These are phyloP conservation scores for Acacia concinna DNA, from an alignment of 331 rosid species.

Conservation along the genomic window DNA sequence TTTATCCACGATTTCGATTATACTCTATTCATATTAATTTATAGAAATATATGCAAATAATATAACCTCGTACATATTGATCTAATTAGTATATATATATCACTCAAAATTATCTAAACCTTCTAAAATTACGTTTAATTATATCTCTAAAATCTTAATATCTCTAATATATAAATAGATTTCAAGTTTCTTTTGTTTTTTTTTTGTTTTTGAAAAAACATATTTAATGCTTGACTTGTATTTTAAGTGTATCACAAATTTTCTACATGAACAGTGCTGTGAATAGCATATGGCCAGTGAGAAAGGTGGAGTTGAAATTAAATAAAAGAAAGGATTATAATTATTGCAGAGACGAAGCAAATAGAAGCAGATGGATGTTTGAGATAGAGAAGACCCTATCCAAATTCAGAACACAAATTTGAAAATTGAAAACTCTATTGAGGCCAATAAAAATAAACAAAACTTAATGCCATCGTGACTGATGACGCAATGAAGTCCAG, in stretches of 20 bases:
- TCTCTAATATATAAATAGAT: neutral
- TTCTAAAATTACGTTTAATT: too few relatives aligned
- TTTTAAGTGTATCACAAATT: too few relatives aligned
- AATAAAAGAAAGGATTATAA: neutral
- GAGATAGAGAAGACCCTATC: neutral
- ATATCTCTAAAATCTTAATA: neutral
- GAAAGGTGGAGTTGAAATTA: neutral
- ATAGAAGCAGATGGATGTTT: neutral
- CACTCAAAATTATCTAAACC: too few relatives aligned
- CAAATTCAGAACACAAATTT: neutral
- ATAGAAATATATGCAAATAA: too few relatives aligned
- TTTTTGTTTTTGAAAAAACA: too few relatives aligned
- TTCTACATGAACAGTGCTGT: neutral
- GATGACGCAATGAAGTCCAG: constrained; percentile 61
- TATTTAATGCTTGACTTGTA: too few relatives aligned
- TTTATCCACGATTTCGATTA: too few relatives aligned
- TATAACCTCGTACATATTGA: too few relatives aligned
- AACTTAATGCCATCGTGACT: neutral
- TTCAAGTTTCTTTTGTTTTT: too few relatives aligned
- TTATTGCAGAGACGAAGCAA: neutral
- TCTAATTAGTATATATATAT: too few relatives aligned
- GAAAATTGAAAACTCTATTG: neutral
- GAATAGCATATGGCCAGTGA: neutral
- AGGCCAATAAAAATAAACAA: neutral
- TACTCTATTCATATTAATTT: too few relatives aligned